phyloP scores from a whole-genome alignment of 495 filamentous ascomycete genomes.

The Aspergillus hancockii region DNA sequence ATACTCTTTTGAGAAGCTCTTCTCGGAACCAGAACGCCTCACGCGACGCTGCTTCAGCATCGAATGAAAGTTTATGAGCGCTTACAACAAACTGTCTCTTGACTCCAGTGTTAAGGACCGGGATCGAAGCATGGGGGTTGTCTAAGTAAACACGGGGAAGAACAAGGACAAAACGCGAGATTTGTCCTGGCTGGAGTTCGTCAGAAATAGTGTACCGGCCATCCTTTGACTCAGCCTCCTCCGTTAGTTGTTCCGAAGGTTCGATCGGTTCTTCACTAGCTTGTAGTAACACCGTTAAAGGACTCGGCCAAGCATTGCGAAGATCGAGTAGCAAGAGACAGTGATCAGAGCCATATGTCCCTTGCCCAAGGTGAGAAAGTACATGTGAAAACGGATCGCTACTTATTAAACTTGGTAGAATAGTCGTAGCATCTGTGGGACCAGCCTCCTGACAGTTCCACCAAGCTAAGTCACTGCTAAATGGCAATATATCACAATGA shows the following conservation, averaged over 20 bases:
- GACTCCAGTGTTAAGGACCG: slow-evolving; percentile 69
- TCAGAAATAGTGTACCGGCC: slow-evolving; percentile 52
- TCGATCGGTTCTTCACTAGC: slow-evolving; percentile 45
- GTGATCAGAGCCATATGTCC: slow-evolving; percentile 57
- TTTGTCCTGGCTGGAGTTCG: slow-evolving; percentile 75
- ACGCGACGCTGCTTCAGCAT: slow-evolving; percentile 72
- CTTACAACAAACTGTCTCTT: slow-evolving; percentile 89
- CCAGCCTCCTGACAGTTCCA: slow-evolving; percentile 35
- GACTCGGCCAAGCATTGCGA: slow-evolving; percentile 82
- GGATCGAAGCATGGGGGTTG: slow-evolving; percentile 76
- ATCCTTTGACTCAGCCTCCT: slow-evolving; percentile 14
- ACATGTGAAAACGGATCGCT: slow-evolving; percentile 40
- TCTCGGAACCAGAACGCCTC: slow-evolving; percentile 95
- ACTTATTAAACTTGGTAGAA: slow-evolving; percentile 23
- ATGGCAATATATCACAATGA: slow-evolving; percentile 75
- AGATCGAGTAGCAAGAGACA: slow-evolving; percentile 83
- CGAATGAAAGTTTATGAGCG: slow-evolving; percentile 72
- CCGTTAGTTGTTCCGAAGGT: not conserved
- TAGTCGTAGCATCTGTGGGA: slow-evolving; percentile 1
- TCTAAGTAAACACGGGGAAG: slow-evolving; percentile 74
- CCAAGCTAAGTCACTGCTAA: slow-evolving; percentile 60
- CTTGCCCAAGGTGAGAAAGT: slow-evolving; percentile 41
- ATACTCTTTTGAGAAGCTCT: slow-evolving; percentile 70
- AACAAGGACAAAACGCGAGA: slow-evolving; percentile 72
- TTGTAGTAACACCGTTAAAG: slow-evolving; percentile 58